phyloP scores from a whole-genome alignment of 2,329 filamentous ascomycete species.

The Cylindrodendrum hubeiense region DNA sequence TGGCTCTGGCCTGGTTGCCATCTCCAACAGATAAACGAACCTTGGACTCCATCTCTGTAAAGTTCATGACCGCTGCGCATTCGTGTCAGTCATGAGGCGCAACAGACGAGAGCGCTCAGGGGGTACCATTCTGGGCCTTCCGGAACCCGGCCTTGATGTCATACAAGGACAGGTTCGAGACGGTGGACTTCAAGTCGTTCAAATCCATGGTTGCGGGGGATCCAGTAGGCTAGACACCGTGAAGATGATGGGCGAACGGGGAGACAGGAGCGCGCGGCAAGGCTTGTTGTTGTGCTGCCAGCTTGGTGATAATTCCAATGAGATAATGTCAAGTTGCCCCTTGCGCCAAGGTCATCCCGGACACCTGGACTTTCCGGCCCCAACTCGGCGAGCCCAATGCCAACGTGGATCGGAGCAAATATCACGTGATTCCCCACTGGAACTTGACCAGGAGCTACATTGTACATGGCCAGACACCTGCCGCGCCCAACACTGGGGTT shows the following conservation, averaged over 20 bases:
- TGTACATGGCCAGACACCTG: neutral
- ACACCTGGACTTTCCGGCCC: constrained; percentile 44
- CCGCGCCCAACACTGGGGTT: neutral
- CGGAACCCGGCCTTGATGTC: constrained; percentile 95
- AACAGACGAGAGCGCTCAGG: constrained; percentile 20
- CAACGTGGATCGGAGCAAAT: constrained; percentile 28
- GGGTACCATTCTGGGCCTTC: constrained; percentile 93
- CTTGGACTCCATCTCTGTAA: constrained; percentile 90
- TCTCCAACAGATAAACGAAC: constrained; percentile 49
- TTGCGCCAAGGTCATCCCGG: constrained; percentile 43
- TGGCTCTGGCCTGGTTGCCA: constrained; percentile 5
- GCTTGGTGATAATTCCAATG: constrained; percentile 22
- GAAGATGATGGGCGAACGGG: constrained; percentile 3
- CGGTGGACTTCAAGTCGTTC: constrained; percentile 85
- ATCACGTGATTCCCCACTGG: constrained; percentile 30
- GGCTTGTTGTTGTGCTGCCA: constrained; percentile 27
- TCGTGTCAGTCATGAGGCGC: constrained; percentile 44
- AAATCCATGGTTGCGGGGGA: constrained; percentile 77
- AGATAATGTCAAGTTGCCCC: constrained; percentile 39
- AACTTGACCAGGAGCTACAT: neutral
- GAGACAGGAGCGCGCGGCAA: constrained; percentile 11
- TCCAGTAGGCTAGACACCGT: constrained; percentile 33
- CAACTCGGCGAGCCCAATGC: constrained; percentile 32
- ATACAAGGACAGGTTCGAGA: constrained; percentile 93
- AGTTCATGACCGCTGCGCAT: constrained; percentile 92